Conservation (phyloP, 495 filamentous ascomycete species). For the Hyaloscypha variabilis region DNA sequence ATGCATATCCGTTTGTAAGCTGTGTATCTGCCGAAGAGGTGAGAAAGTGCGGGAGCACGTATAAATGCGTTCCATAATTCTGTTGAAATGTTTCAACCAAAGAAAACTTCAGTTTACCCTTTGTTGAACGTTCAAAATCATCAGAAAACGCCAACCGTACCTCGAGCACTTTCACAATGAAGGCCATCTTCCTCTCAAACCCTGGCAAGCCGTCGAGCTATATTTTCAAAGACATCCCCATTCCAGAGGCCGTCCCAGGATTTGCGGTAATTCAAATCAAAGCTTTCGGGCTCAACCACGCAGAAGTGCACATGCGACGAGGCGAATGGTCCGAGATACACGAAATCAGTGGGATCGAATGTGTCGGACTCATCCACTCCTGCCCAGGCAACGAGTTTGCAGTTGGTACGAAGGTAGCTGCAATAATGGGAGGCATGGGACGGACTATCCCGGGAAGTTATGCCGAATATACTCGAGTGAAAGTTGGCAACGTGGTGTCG, state of each 20-base stretch:
- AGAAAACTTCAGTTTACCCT: not conserved
- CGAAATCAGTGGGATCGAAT: slow-evolving; percentile 49
- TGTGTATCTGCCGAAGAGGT: not conserved
- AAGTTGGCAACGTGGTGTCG: slow-evolving; percentile 39
- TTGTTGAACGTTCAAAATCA: too few relatives aligned
- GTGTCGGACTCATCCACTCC: slow-evolving; percentile 44
- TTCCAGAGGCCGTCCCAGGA: slow-evolving; percentile 37
- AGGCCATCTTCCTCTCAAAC: slow-evolving; percentile 44
- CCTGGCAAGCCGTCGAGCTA: slow-evolving; percentile 45
- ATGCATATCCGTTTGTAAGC: not conserved
- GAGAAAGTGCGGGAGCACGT: not conserved
- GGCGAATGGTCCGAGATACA: slow-evolving; percentile 53
- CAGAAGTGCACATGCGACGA: slow-evolving; percentile 54
- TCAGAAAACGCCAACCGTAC: not conserved
- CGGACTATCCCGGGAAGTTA: slow-evolving; percentile 43
- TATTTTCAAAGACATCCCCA: slow-evolving; percentile 33
- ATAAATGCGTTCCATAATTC: not conserved
- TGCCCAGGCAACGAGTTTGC: slow-evolving; percentile 41
- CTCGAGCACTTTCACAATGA: slow-evolving; percentile 32
- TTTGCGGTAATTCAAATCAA: slow-evolving; percentile 43
- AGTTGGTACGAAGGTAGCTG: slow-evolving; percentile 40
- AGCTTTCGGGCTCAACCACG: slow-evolving; percentile 52
- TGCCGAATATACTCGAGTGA: slow-evolving; percentile 41
- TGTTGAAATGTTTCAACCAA: not conserved
- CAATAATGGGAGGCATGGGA: slow-evolving; percentile 49